These are phyloP conservation scores for Sporothrix pseudoabietina DNA, from an alignment of 2,329 filamentous ascomycete species.

Conservation along the genomic window DNA sequence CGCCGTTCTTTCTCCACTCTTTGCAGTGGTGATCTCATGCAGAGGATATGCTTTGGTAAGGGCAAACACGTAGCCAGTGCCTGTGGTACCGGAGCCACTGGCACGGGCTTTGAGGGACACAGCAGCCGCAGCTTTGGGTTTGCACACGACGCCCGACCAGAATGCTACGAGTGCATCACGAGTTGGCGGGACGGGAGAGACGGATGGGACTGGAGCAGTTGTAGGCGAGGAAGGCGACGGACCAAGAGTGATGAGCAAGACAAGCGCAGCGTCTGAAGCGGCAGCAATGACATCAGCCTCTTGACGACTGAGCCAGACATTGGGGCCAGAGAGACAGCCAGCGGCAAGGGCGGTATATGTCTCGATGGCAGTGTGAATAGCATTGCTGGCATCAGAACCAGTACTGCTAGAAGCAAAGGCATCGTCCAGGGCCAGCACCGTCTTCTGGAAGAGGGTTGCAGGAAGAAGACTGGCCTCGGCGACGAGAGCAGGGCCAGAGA, in stretches of 20 bases:
- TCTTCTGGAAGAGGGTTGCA: conserved; percentile 20
- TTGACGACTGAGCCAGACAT: conserved; percentile 51
- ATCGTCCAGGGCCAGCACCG: background rate
- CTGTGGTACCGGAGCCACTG: conserved; percentile 41
- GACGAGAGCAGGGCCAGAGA: conserved; percentile 38
- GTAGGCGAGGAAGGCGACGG: conserved; percentile 44
- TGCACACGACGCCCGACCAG: conserved; percentile 52
- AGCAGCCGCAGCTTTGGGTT: conserved; percentile 32
- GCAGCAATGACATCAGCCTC: conserved; percentile 55
- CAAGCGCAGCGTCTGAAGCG: conserved; percentile 54
- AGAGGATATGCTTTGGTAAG: conserved; percentile 55
- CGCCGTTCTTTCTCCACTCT: background rate
- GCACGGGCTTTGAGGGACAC: conserved; percentile 33
- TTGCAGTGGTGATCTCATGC: background rate
- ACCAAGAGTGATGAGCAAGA: conserved; percentile 46
- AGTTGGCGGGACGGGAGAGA: background rate
- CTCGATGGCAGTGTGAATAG: background rate
- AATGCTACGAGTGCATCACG: conserved; percentile 40
- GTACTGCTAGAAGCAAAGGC: conserved; percentile 38
- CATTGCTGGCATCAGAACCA: background rate
- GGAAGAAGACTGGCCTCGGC: conserved; percentile 1
- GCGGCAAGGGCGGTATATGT: conserved; percentile 17
- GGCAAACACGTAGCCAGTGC: conserved; percentile 56
- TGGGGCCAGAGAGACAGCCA: conserved; percentile 18
- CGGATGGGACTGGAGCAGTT: conserved; percentile 33